Base-by-base conservation (phyloP, 1,139 yeast genomes). In the Blastobotrys serpentis region DNA sequence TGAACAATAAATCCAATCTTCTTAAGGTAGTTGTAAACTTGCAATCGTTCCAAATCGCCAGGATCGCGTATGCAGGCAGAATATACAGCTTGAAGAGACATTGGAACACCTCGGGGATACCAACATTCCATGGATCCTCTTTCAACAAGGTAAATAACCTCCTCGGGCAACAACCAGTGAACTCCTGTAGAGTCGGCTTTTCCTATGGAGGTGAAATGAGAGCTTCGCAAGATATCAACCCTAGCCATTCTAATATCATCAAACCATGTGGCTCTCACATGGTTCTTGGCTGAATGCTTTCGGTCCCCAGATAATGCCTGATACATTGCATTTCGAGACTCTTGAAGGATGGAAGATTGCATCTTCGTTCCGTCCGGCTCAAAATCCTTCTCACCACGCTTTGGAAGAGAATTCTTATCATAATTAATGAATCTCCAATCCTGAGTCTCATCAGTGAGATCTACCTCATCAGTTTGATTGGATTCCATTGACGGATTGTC, bases 1-100 rank as follows among this genome's bases (percentile, higher is more conserved):
- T 68, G 71, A 1, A 89, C 83, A 33, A 86, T 75, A 62, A 84
- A 90, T 0, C 98, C 98, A 46, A 82, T 75, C 59, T 96, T 76
- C 60, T 86, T 86, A 59, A 90, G 71, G 53, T 85, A 77, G 0
- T 92, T 76, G 65, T 83, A 90, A 0, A 86, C 89, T 46, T 79
- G 82, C 56, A 84, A 80, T 48, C 74, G 70, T 51, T 85, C 86
- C 17, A 82, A 57, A 36, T 76, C 78, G 7, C 71, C 67, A 47
- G 70, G 67, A n/a, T 64, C 51, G 16, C 61, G 59, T 26, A 84
- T 71, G 33, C 79, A 72, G 14, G 76, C 67, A 0, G 84, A 68
- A 64, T 88, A 87, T 2, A 85, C 72, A 45, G 79, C 84, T 55
- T 86, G 84, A 25, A 90, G 66, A 47, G 84, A 77, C 62, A 89